A percentile compares a stretch with the other conserved stretches of the same genome.
Conservation (phyloP, 1,284 basidiomycete species). For the Cystobasidium slooffiae region DNA sequence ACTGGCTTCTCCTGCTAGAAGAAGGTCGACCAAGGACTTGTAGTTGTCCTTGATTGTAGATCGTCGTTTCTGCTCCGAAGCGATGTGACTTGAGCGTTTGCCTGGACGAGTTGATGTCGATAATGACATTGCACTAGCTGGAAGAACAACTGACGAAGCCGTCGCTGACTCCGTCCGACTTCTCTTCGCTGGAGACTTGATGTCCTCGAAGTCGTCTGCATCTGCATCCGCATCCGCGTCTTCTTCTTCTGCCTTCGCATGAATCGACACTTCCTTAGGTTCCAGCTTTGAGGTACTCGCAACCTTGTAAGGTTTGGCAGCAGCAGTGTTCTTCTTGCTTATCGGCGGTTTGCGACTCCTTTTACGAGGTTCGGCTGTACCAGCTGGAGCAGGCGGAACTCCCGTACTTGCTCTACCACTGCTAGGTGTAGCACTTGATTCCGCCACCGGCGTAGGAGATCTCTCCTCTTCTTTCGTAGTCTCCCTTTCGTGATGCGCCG, state of each 20-base stretch:
- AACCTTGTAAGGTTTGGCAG: neutral
- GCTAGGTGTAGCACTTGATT: neutral
- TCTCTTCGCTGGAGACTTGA: neutral
- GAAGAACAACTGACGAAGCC: neutral
- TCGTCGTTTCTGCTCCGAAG: constrained; percentile 85
- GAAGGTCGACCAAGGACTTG: constrained; percentile 52
- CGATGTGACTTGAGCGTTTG: constrained; percentile 87
- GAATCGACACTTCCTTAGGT: neutral
- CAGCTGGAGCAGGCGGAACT: neutral
- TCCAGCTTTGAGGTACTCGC: neutral
- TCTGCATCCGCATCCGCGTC: neutral
- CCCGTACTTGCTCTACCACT: neutral
- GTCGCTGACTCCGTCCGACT: neutral
- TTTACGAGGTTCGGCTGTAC: neutral
- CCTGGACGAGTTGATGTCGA: constrained; percentile 69
- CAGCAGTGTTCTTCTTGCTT: neutral
- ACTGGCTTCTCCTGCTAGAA: constrained; percentile 61
- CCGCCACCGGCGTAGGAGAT: neutral
- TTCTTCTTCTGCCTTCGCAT: neutral
- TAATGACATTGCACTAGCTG: constrained; percentile 55
- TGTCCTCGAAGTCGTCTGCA: neutral
- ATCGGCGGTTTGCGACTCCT: neutral
- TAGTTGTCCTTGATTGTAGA: constrained; percentile 88
- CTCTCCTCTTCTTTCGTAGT: neutral
- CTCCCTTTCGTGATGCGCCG: neutral